Evolutionary conservation across 768 basidiomycete genomes (phyloP).

Genomic region (Infundibulicybe gibba): DNA sequence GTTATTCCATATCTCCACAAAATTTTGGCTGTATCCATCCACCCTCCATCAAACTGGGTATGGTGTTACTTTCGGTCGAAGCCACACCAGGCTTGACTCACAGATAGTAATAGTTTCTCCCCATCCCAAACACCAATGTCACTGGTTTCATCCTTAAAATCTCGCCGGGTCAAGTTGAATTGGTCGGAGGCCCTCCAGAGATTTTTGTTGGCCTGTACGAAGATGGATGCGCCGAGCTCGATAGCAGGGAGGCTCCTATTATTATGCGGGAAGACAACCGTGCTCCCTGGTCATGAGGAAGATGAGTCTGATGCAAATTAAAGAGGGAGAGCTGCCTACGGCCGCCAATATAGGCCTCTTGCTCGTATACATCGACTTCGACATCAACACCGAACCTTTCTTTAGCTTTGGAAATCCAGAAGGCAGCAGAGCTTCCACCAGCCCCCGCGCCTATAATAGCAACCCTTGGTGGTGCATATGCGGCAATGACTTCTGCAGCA

Average conservation of each 20-base stretch:
- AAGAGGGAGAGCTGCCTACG: conserved; percentile 47
- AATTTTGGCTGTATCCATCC: conserved; percentile 74
- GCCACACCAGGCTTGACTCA: conserved; percentile 24
- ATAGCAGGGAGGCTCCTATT: conserved; percentile 52
- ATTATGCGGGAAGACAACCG: conserved; percentile 71
- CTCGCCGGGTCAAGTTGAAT: conserved; percentile 62
- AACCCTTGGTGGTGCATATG: conserved; percentile 45
- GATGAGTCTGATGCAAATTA: conserved; percentile 3
- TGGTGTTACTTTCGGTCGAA: neutral
- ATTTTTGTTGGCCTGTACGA: conserved; percentile 70
- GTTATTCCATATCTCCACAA: conserved; percentile 75
- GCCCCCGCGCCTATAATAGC: conserved; percentile 93
- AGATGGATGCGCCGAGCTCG: conserved; percentile 89
- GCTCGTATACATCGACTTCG: conserved; percentile 84
- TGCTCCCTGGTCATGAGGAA: conserved; percentile 55
- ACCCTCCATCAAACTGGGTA: conserved; percentile 45
- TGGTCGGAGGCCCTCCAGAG: conserved; percentile 74
- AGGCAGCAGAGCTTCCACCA: conserved; percentile 79
- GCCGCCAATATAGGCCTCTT: conserved; percentile 73
- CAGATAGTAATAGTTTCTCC: conserved; percentile 58
- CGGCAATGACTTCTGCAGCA: conserved; percentile 8
- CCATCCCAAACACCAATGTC: conserved; percentile 85
- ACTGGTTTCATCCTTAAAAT: conserved; percentile 48
- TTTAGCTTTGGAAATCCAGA: conserved; percentile 79
- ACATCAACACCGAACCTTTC: conserved; percentile 65